Evolutionary conservation across 2,329 filamentous ascomycete genomes (phyloP), one percentile per base, ranked within the genome.

Genomic region (Tolypocladium tundrense): DNA sequence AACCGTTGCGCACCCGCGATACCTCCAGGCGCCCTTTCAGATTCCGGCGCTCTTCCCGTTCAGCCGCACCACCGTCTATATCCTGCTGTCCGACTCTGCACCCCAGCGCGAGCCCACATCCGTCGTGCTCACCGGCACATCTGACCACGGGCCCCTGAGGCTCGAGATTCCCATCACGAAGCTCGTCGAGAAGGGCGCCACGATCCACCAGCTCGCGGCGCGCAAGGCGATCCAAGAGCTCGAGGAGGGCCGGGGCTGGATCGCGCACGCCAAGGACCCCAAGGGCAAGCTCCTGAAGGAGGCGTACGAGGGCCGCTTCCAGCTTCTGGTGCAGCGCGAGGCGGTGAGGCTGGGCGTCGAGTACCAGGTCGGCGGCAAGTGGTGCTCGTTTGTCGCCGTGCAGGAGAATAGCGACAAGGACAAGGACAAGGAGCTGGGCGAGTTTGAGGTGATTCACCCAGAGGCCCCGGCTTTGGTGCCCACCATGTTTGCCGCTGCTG

Each of bases 301-400:
- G 6, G 70, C 74, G 53, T 73, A 79, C 48, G 68, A 75, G 4
- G 75, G 76, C 19, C 77, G 75, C 4, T 86, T 86, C 66, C 69
- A 77, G 14, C 79, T 84, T 53, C 77, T 90, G 65, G 80, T 85
- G 0, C 79, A 87, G 67, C 78, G 79, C 1, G 87, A 91, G 66
- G 86, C 80, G 10, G 84, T 90, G 1, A 74, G 81, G 0, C 74
- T 91, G 0, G 87, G 88, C 0, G 77, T 85, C 14, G 75, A 78
- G 58, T 89, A 83, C 65, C 86, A 89, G 64, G 80, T 91, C 10
- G 82, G 79, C 2, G 82, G 86, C 1, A 88, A 86, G 66, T 88
- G 84, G 80, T 88, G 84, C 65, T 88, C 86, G 0, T 91, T 91
- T 61, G 83, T 91, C 3, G 88, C 88, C 2, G 76, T 88, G 1